Percentiles rank a stretch among this genome's conserved stretches.
phyloP scores from a whole-genome alignment of 805 yeast species.

The Brettanomyces naardenensis region DNA sequence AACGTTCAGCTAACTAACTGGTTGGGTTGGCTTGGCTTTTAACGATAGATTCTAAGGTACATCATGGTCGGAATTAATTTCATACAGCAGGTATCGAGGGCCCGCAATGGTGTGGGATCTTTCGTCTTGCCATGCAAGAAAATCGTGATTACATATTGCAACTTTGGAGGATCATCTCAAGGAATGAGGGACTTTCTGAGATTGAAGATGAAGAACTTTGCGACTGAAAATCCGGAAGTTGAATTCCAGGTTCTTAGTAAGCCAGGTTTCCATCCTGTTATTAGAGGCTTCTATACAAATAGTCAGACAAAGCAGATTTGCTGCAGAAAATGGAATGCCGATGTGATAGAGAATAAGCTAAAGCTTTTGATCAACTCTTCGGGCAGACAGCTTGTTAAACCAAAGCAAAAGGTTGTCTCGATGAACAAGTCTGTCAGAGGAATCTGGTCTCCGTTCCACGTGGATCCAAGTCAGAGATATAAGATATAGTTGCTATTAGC shows the following conservation, averaged over 20 bases:
- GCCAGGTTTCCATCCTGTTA: slow-evolving; percentile 72
- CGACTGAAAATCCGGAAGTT: slow-evolving; percentile 53
- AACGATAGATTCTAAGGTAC: no score
- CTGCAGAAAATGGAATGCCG: slow-evolving; percentile 61
- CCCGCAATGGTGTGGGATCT: slow-evolving; percentile 73
- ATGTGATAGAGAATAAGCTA: slow-evolving; percentile 57
- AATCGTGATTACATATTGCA: slow-evolving; percentile 75
- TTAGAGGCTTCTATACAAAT: slow-evolving; percentile 49
- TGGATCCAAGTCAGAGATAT: slow-evolving; percentile 41
- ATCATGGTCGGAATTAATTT: slow-evolving; percentile 42
- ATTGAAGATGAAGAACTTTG: slow-evolving; percentile 44
- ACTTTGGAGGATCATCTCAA: slow-evolving; percentile 91
- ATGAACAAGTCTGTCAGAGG: slow-evolving; percentile 85
- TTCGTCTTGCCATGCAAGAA: slow-evolving; percentile 68
- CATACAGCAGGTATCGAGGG: slow-evolving; percentile 46
- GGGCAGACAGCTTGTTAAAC: slow-evolving; percentile 55
- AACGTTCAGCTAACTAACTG: no score
- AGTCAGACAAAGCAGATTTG: slow-evolving; percentile 42
- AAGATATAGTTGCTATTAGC: slow-evolving; percentile 28
- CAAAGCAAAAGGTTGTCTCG: slow-evolving; percentile 73
- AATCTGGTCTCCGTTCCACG: slow-evolving; percentile 95
- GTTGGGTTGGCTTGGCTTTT: no score
- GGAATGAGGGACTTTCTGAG: slow-evolving; percentile 68
- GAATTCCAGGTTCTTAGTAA: slow-evolving; percentile 64
- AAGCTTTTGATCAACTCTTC: slow-evolving; percentile 56